Percentiles rank a stretch among this genome's conserved stretches.
These are phyloP conservation scores for Cladosporium sp. DNA, from an alignment of 2,329 filamentous ascomycete species.

Conservation along the genomic window DNA sequence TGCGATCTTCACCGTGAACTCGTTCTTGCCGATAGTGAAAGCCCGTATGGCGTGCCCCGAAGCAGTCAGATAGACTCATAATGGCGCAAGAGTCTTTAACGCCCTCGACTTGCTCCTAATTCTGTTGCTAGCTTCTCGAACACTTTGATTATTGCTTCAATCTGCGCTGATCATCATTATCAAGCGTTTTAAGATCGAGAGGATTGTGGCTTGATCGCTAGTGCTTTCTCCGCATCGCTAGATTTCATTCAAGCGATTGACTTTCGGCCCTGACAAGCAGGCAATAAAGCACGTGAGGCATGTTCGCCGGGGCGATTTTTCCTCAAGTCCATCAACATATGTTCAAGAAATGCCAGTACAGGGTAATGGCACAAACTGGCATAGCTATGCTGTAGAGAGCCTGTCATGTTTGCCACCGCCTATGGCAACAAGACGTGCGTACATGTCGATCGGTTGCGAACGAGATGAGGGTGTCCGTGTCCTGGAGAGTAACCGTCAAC, in stretches of 20 bases:
- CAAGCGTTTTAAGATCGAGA: not conserved
- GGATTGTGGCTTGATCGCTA: not conserved
- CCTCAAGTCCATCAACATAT: too few relatives aligned
- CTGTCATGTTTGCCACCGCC: too few relatives aligned
- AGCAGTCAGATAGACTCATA: not conserved
- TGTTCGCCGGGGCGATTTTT: too few relatives aligned
- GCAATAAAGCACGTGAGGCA: not conserved
- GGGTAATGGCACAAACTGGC: too few relatives aligned
- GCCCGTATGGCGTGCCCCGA: not conserved
- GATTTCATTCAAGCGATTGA: not conserved
- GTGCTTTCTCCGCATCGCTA: not conserved
- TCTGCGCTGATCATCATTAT: not conserved
- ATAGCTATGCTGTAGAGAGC: too few relatives aligned
- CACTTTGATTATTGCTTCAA: too few relatives aligned
- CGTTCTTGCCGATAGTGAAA: not conserved
- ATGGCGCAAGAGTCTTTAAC: not conserved
- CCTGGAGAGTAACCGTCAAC: too few relatives aligned
- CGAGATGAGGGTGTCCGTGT: too few relatives aligned
- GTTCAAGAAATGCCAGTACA: too few relatives aligned
- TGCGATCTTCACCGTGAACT: slow-evolving; percentile 21
- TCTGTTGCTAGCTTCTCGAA: not conserved
- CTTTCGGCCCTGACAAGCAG: not conserved
- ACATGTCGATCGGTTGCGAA: too few relatives aligned
- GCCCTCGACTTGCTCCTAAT: not conserved
- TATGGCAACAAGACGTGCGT: too few relatives aligned